Base-by-base conservation (phyloP, 495 filamentous ascomycete genomes). In the Daldinia concentrica region DNA sequence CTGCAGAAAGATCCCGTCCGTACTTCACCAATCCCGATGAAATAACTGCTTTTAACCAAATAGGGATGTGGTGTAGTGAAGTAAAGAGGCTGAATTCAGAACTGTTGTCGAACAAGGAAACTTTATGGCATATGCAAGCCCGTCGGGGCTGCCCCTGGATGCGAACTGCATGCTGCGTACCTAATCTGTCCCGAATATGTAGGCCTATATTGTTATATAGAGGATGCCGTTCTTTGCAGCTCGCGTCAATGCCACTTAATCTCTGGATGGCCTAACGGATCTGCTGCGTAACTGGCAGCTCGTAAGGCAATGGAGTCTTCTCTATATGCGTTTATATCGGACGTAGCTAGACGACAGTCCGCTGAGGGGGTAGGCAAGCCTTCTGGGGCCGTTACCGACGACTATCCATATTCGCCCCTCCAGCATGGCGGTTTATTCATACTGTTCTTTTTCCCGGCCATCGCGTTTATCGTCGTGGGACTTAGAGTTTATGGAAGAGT, bases 401-500 rank as follows among this genome's bases (percentile, higher is more conserved):
- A 19, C 3, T 77, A 77, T 57, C 75, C 75, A 36, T 74, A 75
- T 57, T 76, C 76, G 9, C 57, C 71, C 19, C 68, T 78, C 27
- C 76, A 78, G 29, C 71, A 76, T 4, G 74, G 72, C 17, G 76
- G 74, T 7, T 54, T 74, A 29, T 74, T 74, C 59, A 69, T 78
- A 29, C 39, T 76, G 15, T 72, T 78, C 66, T 78, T 73, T 41
- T 78, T 76, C 43, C 76, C 76, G 1, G 51, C 64, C 8, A 41
- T 75, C 34, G 70, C 76, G 4, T 39, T 73, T 15, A 17, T 73
- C 15, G 66, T 78, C 17, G 62, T 78, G 1, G 52, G 56, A 6
- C 71, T 78, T n/a, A 68, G 76, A 15, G 57, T 76, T 24, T 78
- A 76, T 43, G 72, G 72, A n/a, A 71, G 77, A 59, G 55, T 69